These are phyloP conservation scores for Diplodia corticola DNA, from an alignment of 2,329 filamentous ascomycete species.

Conservation along the genomic window DNA sequence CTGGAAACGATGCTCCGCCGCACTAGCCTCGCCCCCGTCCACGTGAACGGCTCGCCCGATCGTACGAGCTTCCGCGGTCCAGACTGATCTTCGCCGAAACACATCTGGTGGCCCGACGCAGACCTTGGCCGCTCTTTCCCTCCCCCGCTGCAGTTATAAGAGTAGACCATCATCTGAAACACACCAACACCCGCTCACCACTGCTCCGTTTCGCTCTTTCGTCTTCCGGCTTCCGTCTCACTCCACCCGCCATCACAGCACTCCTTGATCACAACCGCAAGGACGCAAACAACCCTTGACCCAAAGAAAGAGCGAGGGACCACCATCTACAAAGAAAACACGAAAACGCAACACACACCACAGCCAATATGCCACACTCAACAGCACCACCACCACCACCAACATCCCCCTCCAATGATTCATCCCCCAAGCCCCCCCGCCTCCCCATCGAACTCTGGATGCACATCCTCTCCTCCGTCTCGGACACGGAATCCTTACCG, in stretches of 20 bases:
- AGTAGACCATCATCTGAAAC: too few relatives aligned
- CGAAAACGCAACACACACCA: too few relatives aligned
- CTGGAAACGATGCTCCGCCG: neutral
- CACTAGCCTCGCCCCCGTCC: neutral
- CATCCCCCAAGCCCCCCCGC: too few relatives aligned
- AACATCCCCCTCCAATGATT: neutral
- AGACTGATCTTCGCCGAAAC: neutral
- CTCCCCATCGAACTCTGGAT: conserved; percentile 12
- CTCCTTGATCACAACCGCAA: too few relatives aligned
- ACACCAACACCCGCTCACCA: too few relatives aligned
- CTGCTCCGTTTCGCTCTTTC: too few relatives aligned
- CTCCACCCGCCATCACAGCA: too few relatives aligned
- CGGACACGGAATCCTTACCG: neutral
- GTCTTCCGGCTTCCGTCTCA: too few relatives aligned
- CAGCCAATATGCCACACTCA: neutral
- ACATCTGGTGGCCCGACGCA: neutral
- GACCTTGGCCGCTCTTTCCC: neutral
- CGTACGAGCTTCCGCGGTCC: neutral
- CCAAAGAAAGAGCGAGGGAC: too few relatives aligned
- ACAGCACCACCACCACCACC: neutral
- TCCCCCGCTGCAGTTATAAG: too few relatives aligned
- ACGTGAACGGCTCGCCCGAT: neutral
- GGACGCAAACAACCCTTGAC: too few relatives aligned
- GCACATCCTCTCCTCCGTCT: neutral
- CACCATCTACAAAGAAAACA: neutral